phyloP scores from a whole-genome alignment of 345 rosid genomes.

The Eutrema japonicum region DNA sequence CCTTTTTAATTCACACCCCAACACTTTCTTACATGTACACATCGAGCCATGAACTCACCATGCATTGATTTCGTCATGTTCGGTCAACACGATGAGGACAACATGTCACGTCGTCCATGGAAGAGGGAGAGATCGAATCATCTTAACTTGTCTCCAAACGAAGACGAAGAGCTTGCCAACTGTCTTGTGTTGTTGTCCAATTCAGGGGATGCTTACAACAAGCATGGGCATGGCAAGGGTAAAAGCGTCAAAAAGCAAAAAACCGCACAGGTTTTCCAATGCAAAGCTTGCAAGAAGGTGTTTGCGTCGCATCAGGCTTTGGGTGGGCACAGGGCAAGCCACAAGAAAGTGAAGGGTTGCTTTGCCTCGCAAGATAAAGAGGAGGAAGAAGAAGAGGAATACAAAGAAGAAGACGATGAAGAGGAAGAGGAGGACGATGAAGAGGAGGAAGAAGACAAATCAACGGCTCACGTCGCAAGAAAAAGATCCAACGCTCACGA shows the following conservation, averaged over 20 bases:
- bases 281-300: constrained; percentile 97
- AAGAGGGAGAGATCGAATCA: constrained; percentile 43
- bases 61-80: constrained; percentile 46
- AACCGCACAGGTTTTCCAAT: constrained; percentile 60
- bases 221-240: constrained; percentile 36
- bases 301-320: constrained; percentile 98
- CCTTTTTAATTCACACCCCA: constrained; percentile 36
- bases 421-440: constrained; percentile 42
- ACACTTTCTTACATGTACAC: constrained; percentile 8
- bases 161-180: constrained; percentile 96
- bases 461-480: constrained; percentile 31
- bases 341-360: constrained; percentile 98
- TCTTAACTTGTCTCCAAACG: constrained; percentile 55
- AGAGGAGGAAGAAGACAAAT: constrained; percentile 36
- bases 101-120: constrained; percentile 40
- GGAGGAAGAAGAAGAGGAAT: constrained; percentile 39
- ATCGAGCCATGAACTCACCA: constrained; percentile 39
- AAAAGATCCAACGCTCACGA: constrained; percentile 74
- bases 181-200: constrained; percentile 91
- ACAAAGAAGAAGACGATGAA: constrained; percentile 40
- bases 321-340: constrained; percentile 99
- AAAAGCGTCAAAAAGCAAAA: constrained; percentile 54
- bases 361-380: constrained; percentile 62
- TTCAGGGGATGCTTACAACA: constrained; percentile 53
- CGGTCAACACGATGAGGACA: constrained; percentile 38